A percentile compares a stretch with the other conserved stretches of the same genome.
Evolutionary conservation across 345 rosid species (phyloP).

Genomic region (Garcia nutans): DNA sequence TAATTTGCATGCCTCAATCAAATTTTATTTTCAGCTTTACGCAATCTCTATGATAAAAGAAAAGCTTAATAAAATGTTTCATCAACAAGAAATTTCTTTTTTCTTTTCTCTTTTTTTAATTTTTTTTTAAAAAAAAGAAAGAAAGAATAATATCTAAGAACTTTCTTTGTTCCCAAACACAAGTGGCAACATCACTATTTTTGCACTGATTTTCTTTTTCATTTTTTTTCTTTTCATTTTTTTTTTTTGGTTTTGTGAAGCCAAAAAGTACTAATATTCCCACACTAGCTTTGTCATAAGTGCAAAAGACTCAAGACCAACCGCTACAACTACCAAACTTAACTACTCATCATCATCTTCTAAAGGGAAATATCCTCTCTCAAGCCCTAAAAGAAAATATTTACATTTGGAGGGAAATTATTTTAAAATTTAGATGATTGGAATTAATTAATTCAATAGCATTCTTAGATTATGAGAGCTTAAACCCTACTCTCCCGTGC

Average conservation of each 20-base stretch:
- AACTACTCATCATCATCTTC: slow-evolving; percentile 25
- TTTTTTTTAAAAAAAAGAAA: not conserved
- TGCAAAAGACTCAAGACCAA: slow-evolving; percentile 21
- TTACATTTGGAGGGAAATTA: not conserved
- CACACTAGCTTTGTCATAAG: not conserved
- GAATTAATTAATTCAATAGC: too few species aligned
- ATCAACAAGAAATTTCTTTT: slow-evolving; percentile 12
- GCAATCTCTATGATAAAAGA: slow-evolving; percentile 22
- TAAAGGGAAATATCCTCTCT: not conserved
- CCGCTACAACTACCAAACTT: slow-evolving; percentile 36
- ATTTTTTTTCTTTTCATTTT: too few species aligned
- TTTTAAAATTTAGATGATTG: not conserved
- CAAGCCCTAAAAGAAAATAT: not conserved
- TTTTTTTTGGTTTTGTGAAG: slow-evolving; percentile 7
- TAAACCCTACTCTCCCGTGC: too few species aligned
- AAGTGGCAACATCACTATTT: slow-evolving; percentile 7
- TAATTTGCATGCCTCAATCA: slow-evolving; percentile 18
- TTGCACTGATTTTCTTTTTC: too few species aligned
- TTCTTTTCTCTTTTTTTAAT: too few species aligned
- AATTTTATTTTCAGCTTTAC: slow-evolving; percentile 22
- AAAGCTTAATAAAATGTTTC: slow-evolving; percentile 16
- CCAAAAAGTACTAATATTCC: not conserved
- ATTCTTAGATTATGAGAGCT: too few species aligned
- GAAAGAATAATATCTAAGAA: slow-evolving; percentile 6
- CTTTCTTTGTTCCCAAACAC: slow-evolving; percentile 19